Conservation (phyloP, 2,329 filamentous ascomycete genomes). For the Stagonosporopsis rhizophila region DNA sequence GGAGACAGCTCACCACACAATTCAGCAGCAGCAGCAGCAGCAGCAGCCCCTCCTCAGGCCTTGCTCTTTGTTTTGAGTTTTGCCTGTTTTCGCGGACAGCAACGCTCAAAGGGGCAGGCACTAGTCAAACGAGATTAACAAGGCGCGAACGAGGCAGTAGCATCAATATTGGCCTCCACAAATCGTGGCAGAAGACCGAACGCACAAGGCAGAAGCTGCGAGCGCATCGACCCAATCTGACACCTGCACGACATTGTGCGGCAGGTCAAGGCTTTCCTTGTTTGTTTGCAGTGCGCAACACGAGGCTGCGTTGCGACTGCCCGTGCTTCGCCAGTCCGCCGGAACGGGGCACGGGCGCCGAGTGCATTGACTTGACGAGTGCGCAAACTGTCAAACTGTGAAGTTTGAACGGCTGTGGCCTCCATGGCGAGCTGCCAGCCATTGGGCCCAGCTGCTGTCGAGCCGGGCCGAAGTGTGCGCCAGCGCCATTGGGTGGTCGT, state of each 20-base stretch:
- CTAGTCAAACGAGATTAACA: slow-evolving; percentile 36
- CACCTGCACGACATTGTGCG: slow-evolving; percentile 11
- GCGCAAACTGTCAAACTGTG: neutral
- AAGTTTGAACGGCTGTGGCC: slow-evolving; percentile 1
- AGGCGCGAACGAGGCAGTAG: slow-evolving; percentile 24
- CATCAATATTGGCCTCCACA: slow-evolving; percentile 24
- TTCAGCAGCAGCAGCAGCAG: neutral
- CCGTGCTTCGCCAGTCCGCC: slow-evolving; percentile 15
- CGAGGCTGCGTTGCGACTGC: slow-evolving; percentile 12
- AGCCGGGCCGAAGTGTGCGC: slow-evolving; percentile 10
- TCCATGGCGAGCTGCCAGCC: neutral
- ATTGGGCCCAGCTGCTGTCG: neutral
- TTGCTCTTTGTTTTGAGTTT: slow-evolving; percentile 11
- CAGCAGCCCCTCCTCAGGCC: neutral
- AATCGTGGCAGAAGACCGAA: slow-evolving; percentile 12
- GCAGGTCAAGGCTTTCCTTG: slow-evolving; percentile 7
- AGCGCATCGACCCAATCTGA: slow-evolving; percentile 1
- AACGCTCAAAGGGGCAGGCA: slow-evolving; percentile 19
- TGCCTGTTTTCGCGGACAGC: slow-evolving; percentile 8
- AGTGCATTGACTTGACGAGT: slow-evolving; percentile 1
- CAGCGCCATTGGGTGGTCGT: neutral
- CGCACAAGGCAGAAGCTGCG: neutral
- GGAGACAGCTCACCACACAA: neutral
- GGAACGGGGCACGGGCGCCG: slow-evolving; percentile 12
- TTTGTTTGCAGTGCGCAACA: slow-evolving; percentile 14